Conservation (phyloP, 208 protist genomes). For the Trypanosoma boissoni region DNA sequence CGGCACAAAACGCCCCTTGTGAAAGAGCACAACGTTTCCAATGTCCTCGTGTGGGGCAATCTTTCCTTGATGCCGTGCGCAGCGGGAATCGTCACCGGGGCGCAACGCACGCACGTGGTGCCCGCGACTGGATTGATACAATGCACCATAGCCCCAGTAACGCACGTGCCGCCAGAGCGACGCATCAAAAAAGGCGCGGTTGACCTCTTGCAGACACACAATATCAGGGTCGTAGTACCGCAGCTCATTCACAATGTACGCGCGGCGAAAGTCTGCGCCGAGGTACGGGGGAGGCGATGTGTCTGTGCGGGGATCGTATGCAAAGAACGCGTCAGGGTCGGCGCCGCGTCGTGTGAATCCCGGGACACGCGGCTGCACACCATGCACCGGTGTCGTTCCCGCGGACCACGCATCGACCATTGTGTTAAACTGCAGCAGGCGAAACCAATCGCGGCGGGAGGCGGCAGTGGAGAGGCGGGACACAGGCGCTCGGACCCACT, state of each 20-base stretch:
- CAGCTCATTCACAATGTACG: conserved; percentile 58
- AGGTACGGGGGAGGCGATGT: conserved; percentile 61
- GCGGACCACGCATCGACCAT: conserved; percentile 63
- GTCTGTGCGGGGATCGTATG: conserved; percentile 45
- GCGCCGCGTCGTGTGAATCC: conserved; percentile 40
- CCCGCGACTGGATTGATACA: conserved; percentile 80
- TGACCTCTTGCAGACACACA: conserved; percentile 80
- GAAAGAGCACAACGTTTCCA: conserved; percentile 83
- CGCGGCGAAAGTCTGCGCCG: conserved; percentile 44
- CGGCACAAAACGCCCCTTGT: conserved; percentile 83
- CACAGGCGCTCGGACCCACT: conserved; percentile 61
- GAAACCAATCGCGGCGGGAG: conserved; percentile 77
- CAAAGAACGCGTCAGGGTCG: conserved; percentile 30
- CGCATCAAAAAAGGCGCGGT: conserved; percentile 64
- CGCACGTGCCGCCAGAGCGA: conserved; percentile 67
- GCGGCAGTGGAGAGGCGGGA: conserved; percentile 61
- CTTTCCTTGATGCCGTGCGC: conserved; percentile 37
- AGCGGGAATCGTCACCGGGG: conserved; percentile 39
- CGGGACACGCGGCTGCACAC: conserved; percentile 45
- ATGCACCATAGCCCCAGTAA: conserved; percentile 68
- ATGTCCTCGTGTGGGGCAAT: conserved; percentile 69
- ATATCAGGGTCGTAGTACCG: conserved; percentile 77
- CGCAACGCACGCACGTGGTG: conserved; percentile 54
- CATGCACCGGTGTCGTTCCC: conserved; percentile 50
- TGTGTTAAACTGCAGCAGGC: conserved; percentile 85